These are phyloP conservation scores for Kodamaea restingae DNA, from an alignment of 805 yeast genomes.

Conservation along the genomic window DNA sequence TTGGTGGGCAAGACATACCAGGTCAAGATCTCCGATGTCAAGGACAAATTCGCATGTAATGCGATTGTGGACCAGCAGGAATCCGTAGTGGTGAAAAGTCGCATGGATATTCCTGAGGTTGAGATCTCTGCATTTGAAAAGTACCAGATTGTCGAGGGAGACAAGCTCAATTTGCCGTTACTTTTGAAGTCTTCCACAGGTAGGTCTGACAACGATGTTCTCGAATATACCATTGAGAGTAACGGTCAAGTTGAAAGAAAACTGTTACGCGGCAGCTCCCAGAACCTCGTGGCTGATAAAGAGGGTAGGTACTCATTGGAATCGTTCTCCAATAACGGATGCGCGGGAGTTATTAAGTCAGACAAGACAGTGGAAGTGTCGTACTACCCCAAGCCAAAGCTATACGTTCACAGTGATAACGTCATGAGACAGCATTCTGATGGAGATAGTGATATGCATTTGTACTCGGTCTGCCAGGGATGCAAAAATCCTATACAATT, in stretches of 20 bases:
- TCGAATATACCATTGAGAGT: slow-evolving; percentile 28
- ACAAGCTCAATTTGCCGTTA: slow-evolving; percentile 52
- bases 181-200: slow-evolving; percentile 31
- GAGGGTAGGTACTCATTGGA: slow-evolving; percentile 43
- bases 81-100: slow-evolving; percentile 51
- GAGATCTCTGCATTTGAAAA: slow-evolving; percentile 13
- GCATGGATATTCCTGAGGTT: slow-evolving; percentile 61
- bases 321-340: slow-evolving; percentile 40
- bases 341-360: slow-evolving; percentile 37
- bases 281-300: slow-evolving; percentile 27
- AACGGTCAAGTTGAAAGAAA: background rate
- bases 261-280: slow-evolving; percentile 11
- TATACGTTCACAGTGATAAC: slow-evolving; percentile 16
- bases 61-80: slow-evolving; percentile 67
- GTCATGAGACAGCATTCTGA: slow-evolving; percentile 21
- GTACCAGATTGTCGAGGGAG: slow-evolving; percentile 57
- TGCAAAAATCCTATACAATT: slow-evolving; percentile 28
- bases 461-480: slow-evolving; percentile 31
- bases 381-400: slow-evolving; percentile 24
- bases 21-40: slow-evolving; percentile 57
- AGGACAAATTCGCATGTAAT: slow-evolving; percentile 74
- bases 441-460: slow-evolving; percentile 17
- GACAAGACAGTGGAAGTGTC: slow-evolving; percentile 19
- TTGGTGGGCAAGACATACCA: slow-evolving; percentile 69
- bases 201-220: slow-evolving; percentile 22